A percentile compares a stretch with the other conserved stretches of the same genome.
Conservation (phyloP, 148 eudicot species). For the Silene conica region DNA sequence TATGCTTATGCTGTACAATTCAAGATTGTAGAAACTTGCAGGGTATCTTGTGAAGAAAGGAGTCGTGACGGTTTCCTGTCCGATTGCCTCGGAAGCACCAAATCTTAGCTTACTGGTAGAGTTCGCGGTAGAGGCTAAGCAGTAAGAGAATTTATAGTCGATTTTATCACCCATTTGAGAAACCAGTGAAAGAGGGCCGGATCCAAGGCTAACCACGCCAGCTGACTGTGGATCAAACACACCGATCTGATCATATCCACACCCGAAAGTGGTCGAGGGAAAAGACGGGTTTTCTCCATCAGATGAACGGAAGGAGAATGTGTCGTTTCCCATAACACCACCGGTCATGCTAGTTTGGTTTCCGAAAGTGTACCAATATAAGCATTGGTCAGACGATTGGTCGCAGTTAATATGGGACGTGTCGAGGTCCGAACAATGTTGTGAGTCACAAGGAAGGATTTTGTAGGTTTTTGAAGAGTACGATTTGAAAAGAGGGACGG, state of each 20-base stretch:
- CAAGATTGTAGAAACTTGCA: slow-evolving; percentile 28
- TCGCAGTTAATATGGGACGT: slow-evolving; percentile 6
- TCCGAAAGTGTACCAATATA: slow-evolving; percentile 26
- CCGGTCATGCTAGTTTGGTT: slow-evolving; percentile 25
- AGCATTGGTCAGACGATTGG: slow-evolving; percentile 15
- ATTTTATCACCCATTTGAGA: slow-evolving; percentile 31
- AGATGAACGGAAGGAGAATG: slow-evolving; percentile 24
- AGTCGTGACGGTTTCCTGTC: slow-evolving; percentile 17
- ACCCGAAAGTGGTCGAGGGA: slow-evolving; percentile 37
- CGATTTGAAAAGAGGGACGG: slow-evolving; percentile 24
- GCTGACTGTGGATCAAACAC: slow-evolving; percentile 23
- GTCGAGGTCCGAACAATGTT: slow-evolving; percentile 14
- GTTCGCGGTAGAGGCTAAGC: slow-evolving; percentile 23
- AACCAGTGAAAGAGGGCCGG: slow-evolving; percentile 37
- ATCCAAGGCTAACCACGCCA: slow-evolving; percentile 43
- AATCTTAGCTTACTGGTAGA: slow-evolving; percentile 31
- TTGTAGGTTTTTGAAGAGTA: slow-evolving; percentile 10
- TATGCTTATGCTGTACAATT: slow-evolving; percentile 24
- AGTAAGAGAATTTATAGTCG: slow-evolving; percentile 40
- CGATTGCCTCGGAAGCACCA: slow-evolving; percentile 10
- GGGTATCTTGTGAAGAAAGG: slow-evolving; percentile 6
- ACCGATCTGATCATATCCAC: slow-evolving; percentile 38
- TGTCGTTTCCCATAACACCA: slow-evolving; percentile 36
- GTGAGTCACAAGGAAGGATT: slow-evolving; percentile 24
- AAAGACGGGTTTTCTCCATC: slow-evolving; percentile 10